phyloP scores from a whole-genome alignment of 352 stramenopile genomes.

The Phytophthora uliginosa region DNA sequence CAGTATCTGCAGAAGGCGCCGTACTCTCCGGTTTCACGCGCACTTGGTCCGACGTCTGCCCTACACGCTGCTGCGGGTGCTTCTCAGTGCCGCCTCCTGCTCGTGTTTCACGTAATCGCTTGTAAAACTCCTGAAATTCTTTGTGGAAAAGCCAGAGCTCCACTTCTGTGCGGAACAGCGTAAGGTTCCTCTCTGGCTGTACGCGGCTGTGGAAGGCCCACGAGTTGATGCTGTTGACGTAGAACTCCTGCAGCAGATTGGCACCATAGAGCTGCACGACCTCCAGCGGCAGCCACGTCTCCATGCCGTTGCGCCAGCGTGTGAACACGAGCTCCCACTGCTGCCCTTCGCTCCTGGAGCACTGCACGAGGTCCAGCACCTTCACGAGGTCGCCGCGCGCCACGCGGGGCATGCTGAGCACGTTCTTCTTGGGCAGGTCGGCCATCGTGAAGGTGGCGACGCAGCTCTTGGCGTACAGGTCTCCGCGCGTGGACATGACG shows the following conservation, averaged over 20 bases:
- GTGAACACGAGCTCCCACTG: slow-evolving; percentile 78
- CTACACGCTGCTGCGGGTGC: slow-evolving; percentile 23
- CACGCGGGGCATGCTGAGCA: slow-evolving; percentile 69
- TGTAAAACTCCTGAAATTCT: slow-evolving; percentile 76
- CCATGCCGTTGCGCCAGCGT: slow-evolving; percentile 71
- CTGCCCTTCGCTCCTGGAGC: slow-evolving; percentile 47
- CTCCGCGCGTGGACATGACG: slow-evolving; percentile 75
- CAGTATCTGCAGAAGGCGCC: slow-evolving; percentile 4
- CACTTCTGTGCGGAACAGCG: slow-evolving; percentile 63
- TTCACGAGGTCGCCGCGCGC: slow-evolving; percentile 66
- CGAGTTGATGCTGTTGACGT: slow-evolving; percentile 83
- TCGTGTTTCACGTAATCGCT: slow-evolving; percentile 43
- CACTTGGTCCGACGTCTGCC: slow-evolving; percentile 4
- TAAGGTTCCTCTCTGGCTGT: slow-evolving; percentile 41
- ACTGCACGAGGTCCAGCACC: slow-evolving; percentile 80
- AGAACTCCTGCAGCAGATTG: slow-evolving; percentile 77
- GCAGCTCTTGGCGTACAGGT: slow-evolving; percentile 69
- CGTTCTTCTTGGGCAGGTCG: slow-evolving; percentile 51
- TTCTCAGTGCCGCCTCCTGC: background rate
- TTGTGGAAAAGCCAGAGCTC: slow-evolving; percentile 80
- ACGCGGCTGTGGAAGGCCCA: slow-evolving; percentile 69
- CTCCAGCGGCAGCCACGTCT: slow-evolving; percentile 78
- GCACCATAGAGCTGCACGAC: slow-evolving; percentile 53
- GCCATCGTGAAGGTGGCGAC: slow-evolving; percentile 41
- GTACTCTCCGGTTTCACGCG: slow-evolving; percentile 38